phyloP scores from a whole-genome alignment of 1,139 yeast species.

The Nakaseomyces sp. region DNA sequence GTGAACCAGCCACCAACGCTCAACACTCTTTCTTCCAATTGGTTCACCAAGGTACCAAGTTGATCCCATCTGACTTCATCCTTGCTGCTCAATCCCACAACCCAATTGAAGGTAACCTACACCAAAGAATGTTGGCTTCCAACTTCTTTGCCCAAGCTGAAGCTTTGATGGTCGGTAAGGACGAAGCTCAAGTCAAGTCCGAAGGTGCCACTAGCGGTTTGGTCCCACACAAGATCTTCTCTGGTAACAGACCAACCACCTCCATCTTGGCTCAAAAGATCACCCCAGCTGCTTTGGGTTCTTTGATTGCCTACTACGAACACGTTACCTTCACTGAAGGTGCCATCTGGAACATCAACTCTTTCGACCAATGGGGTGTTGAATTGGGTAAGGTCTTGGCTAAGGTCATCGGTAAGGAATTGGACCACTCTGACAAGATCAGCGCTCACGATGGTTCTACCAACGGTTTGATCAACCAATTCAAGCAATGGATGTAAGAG shows the following conservation, averaged over 20 bases:
- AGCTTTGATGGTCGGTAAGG: conserved; percentile 94
- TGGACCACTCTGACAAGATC: conserved; percentile 52
- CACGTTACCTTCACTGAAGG: conserved; percentile 96
- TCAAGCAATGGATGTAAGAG: conserved; percentile 70
- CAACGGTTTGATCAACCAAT: conserved; percentile 84
- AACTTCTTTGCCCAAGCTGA: conserved; percentile 98
- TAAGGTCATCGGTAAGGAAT: conserved; percentile 85
- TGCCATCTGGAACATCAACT: conserved; percentile 98
- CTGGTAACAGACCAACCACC: conserved; percentile 98
- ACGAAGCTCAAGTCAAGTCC: conserved; percentile 69
- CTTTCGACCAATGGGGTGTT: conserved; percentile 99
- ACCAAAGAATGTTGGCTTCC: conserved; percentile 96
- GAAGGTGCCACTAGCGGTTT: conserved; percentile 85
- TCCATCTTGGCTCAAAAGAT: conserved; percentile 91
- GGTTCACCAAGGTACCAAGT: conserved; percentile 97
- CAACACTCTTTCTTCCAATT: conserved; percentile 99
- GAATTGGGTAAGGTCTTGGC: conserved; percentile 97
- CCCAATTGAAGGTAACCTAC: conserved; percentile 89
- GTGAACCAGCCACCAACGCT: conserved; percentile 98
- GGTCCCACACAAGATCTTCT: conserved; percentile 91
- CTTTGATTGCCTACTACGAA: conserved; percentile 95
- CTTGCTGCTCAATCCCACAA: conserved; percentile 96
- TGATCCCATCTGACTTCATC: conserved; percentile 93
- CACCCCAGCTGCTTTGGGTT: conserved; percentile 92
- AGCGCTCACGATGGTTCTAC: conserved; percentile 81